These are phyloP conservation scores for Triticum urartu DNA, from an alignment of 176 grass and related monocot genomes.

Conservation along the genomic window DNA sequence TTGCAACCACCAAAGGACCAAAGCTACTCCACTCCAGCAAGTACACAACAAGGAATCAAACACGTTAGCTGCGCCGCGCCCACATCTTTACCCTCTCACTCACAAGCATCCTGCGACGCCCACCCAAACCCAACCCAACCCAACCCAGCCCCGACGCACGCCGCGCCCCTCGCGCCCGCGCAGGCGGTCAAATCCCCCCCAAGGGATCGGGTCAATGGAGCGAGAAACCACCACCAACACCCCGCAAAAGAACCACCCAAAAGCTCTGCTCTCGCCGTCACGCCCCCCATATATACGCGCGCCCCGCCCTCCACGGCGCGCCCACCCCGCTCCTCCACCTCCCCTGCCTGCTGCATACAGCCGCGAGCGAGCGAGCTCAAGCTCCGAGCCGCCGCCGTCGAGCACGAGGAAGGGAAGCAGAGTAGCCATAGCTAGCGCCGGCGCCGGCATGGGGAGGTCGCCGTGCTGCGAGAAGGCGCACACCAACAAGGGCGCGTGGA, in stretches of 20 bases:
- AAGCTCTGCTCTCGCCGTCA: not conserved
- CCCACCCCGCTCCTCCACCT: not conserved
- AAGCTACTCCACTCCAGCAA: not conserved
- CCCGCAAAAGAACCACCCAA: not conserved
- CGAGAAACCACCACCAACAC: not conserved
- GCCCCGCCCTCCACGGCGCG: not conserved
- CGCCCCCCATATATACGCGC: conserved; percentile 40
- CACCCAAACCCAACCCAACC: not conserved
- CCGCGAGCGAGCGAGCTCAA: not conserved
- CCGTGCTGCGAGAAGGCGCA: conserved; percentile 92
- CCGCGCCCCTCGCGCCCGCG: not conserved
- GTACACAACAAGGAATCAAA: not conserved
- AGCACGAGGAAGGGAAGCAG: not conserved
- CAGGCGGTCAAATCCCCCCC: conserved; percentile 22
- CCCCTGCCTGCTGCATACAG: not conserved
- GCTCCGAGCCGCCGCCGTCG: not conserved
- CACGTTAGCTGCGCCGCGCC: not conserved
- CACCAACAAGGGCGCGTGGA: conserved; percentile 93
- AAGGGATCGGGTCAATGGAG: conserved; percentile 32
- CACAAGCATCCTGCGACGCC: not conserved
- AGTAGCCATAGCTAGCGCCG: no score
- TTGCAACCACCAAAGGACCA: not conserved
- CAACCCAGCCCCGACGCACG: not conserved
- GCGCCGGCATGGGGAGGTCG: conserved; percentile 59
- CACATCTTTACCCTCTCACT: not conserved